phyloP scores from a whole-genome alignment of 306 rosid genomes.

The Vigna mungo region DNA sequence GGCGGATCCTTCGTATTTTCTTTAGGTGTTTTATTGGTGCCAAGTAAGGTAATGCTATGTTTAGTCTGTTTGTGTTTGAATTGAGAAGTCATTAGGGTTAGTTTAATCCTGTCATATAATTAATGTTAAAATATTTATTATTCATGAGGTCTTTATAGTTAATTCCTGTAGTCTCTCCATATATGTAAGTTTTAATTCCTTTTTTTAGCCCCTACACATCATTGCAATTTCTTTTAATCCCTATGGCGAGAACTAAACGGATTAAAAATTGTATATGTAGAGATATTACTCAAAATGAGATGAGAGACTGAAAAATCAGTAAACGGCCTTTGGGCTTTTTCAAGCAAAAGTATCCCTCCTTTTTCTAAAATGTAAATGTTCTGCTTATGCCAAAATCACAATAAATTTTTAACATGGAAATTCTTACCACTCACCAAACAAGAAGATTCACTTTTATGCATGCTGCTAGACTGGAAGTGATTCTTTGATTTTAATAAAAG shows the following conservation, averaged over 20 bases:
- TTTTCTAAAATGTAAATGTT: slow-evolving; percentile 7
- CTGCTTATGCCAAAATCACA: slow-evolving; percentile 10
- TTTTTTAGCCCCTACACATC: background rate
- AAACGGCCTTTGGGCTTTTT: background rate
- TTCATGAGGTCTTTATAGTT: background rate
- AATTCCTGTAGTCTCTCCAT: too few species aligned
- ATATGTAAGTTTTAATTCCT: too few species aligned
- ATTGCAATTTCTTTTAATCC: too few species aligned
- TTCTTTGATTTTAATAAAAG: slow-evolving; percentile 27
- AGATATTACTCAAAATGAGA: background rate
- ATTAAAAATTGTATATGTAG: too few species aligned
- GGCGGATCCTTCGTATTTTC: background rate
- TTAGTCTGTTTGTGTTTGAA: background rate
- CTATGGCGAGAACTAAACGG: background rate
- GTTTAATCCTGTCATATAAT: background rate
- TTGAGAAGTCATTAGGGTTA: background rate
- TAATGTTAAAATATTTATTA: background rate
- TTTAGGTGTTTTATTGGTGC: background rate
- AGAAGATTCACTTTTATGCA: background rate
- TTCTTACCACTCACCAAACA: background rate
- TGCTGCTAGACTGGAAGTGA: background rate
- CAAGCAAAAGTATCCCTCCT: background rate
- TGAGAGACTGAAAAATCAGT: background rate
- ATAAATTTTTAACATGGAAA: slow-evolving; percentile 12
- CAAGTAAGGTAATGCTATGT: background rate